These are phyloP conservation scores for Ustilago tritici DNA, from an alignment of 1,284 basidiomycete species.

Conservation along the genomic window DNA sequence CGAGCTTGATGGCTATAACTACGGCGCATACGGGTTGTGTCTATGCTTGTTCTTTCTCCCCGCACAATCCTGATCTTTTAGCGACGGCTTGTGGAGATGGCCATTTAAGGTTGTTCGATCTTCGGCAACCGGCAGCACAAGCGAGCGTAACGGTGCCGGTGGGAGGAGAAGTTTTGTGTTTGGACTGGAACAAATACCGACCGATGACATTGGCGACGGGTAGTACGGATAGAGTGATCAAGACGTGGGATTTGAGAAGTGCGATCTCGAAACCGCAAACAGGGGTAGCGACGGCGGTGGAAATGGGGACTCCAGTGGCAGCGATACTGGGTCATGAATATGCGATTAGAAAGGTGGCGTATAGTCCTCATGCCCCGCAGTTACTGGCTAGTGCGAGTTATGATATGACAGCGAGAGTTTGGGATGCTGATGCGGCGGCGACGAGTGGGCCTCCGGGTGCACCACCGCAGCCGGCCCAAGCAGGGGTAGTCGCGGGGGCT, in stretches of 20 bases:
- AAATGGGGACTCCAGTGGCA: conserved; percentile 38
- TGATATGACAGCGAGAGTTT: conserved; percentile 95
- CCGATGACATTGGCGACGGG: conserved; percentile 82
- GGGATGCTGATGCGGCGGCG: conserved; percentile 65
- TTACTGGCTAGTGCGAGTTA: conserved; percentile 87
- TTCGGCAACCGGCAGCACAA: conserved; percentile 33
- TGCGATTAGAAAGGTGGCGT: conserved; percentile 72
- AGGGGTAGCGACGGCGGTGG: conserved; percentile 7
- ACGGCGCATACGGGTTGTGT: conserved; percentile 85
- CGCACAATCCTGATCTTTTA: conserved; percentile 84
- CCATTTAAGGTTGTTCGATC: conserved; percentile 60
- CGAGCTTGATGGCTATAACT: conserved; percentile 82
- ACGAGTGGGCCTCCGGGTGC: conserved; percentile 16
- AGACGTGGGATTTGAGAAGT: conserved; percentile 79
- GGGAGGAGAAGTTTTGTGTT: conserved; percentile 73
- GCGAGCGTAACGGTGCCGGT: conserved; percentile 47
- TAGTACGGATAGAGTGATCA: conserved; percentile 82
- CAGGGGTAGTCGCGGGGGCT: not conserved
- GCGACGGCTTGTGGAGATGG: conserved; percentile 84
- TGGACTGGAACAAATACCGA: conserved; percentile 94
- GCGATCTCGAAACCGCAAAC: conserved; percentile 5
- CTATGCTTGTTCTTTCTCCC: conserved; percentile 90
- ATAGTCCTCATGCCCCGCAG: conserved; percentile 76
- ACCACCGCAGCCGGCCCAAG: conserved; percentile 71
- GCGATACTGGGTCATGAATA: conserved; percentile 71